phyloP scores from a whole-genome alignment of 305 asterid species.

The Rubia balearica region DNA sequence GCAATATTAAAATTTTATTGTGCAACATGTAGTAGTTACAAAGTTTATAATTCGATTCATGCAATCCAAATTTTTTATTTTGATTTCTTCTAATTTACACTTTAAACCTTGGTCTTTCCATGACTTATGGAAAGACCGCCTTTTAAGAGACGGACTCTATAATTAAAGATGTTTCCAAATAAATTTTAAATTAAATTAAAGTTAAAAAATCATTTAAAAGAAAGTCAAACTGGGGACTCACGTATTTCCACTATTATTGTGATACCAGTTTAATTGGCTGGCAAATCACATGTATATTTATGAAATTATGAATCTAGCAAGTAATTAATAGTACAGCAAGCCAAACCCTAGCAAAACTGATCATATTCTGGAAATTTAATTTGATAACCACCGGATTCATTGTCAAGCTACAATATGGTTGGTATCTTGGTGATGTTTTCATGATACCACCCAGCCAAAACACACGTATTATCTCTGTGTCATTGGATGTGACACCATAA shows the following conservation, averaged over 20 bases:
- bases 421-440: background rate
- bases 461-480: too few species aligned
- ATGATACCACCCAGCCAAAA: background rate
- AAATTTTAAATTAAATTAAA: too few species aligned
- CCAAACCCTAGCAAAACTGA: constrained; percentile 1
- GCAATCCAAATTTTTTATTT: too few species aligned
- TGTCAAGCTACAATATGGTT: background rate
- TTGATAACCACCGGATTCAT: background rate
- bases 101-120: too few species aligned
- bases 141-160: too few species aligned
- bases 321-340: background rate
- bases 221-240: background rate
- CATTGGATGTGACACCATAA: too few species aligned
- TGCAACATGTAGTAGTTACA: too few species aligned
- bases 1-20: too few species aligned
- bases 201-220: background rate
- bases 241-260: background rate
- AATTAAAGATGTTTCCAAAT: background rate
- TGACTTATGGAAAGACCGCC: too few species aligned
- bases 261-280: background rate
- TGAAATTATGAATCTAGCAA: background rate
- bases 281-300: background rate
- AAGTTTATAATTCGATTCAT: too few species aligned
- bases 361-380: background rate
- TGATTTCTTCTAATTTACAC: too few species aligned